These are phyloP conservation scores for Auriscalpium vulgare DNA, from an alignment of 768 basidiomycete genomes.

Conservation along the genomic window DNA sequence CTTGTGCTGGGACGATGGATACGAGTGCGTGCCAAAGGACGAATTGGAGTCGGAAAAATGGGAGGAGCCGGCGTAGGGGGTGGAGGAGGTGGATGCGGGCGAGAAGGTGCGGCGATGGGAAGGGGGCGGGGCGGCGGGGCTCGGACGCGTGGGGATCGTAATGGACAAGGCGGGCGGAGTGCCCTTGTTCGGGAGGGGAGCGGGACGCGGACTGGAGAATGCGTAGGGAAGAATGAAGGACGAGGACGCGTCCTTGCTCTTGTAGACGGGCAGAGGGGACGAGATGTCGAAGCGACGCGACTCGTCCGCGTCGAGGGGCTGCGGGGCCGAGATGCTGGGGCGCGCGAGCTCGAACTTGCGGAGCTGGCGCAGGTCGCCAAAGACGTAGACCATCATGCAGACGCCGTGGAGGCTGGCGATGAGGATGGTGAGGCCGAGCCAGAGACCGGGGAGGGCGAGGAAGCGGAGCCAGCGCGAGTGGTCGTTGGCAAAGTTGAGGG, in stretches of 20 bases:
- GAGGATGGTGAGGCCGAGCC: constrained; percentile 58
- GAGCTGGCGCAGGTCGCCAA: constrained; percentile 72
- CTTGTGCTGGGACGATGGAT: not conserved
- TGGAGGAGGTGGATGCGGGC: not conserved
- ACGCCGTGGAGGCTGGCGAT: constrained; percentile 60
- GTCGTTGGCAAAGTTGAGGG: constrained; percentile 37
- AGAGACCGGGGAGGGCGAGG: constrained; percentile 56
- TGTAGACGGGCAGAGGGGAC: constrained; percentile 4
- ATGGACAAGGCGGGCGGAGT: not conserved
- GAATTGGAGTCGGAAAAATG: not conserved
- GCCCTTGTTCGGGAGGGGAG: not conserved
- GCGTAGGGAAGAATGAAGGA: constrained; percentile 8
- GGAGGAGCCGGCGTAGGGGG: not conserved
- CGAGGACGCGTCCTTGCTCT: constrained; percentile 3
- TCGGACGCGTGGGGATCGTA: not conserved
- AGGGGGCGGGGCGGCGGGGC: not conserved
- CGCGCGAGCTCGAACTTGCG: constrained; percentile 71
- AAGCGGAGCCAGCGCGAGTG: constrained; percentile 51
- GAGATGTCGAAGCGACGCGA: constrained; percentile 8
- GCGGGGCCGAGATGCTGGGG: constrained; percentile 50
- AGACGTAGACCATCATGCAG: constrained; percentile 71
- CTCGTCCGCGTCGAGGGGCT: constrained; percentile 10
- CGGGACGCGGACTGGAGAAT: constrained; percentile 2
- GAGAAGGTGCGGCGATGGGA: not conserved
- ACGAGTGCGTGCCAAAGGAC: not conserved